These are phyloP conservation scores for Alternaria sp. DNA, from an alignment of 2,329 filamentous ascomycete species.

Conservation along the genomic window DNA sequence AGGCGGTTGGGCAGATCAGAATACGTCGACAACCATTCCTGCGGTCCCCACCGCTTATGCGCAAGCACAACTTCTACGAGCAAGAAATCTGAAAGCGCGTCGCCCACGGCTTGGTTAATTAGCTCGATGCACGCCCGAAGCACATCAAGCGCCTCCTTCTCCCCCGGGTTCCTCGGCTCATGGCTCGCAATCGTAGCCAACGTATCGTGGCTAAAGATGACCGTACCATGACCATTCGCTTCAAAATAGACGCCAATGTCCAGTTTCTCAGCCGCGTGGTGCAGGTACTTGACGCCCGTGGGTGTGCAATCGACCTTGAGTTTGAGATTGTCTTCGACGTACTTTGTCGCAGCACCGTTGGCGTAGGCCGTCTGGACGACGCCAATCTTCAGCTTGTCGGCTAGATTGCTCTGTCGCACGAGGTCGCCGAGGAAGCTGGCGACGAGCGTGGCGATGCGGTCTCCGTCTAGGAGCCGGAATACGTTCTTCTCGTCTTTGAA, in stretches of 20 bases:
- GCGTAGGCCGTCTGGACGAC: conserved; percentile 98
- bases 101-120: conserved; percentile 98
- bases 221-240: conserved; percentile 96
- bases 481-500: conserved; percentile 82
- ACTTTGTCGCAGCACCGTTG: conserved; percentile 93
- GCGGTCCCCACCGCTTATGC: conserved; percentile 89
- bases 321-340: conserved; percentile 86
- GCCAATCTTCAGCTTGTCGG: conserved; percentile 84
- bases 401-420: conserved; percentile 72
- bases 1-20: conserved; percentile 93
- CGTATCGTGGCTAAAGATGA: conserved; percentile 89
- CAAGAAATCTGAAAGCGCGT: conserved; percentile 94
- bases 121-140: conserved; percentile 85
- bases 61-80: conserved; percentile 96
- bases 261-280: conserved; percentile 94
- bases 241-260: conserved; percentile 99
- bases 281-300: conserved; percentile 96
- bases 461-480: conserved; percentile 94
- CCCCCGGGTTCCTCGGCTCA: conserved; percentile 87
- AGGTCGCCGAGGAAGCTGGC: conserved; percentile 94
- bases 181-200: conserved; percentile 79
- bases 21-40: conserved; percentile 94
- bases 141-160: conserved; percentile 87
- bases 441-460: conserved; percentile 93
- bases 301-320: conserved; percentile 92